These are phyloP conservation scores for Coemansia guatemalensis DNA, from an alignment of 192 early-diverging fungal genomes.

Conservation along the genomic window DNA sequence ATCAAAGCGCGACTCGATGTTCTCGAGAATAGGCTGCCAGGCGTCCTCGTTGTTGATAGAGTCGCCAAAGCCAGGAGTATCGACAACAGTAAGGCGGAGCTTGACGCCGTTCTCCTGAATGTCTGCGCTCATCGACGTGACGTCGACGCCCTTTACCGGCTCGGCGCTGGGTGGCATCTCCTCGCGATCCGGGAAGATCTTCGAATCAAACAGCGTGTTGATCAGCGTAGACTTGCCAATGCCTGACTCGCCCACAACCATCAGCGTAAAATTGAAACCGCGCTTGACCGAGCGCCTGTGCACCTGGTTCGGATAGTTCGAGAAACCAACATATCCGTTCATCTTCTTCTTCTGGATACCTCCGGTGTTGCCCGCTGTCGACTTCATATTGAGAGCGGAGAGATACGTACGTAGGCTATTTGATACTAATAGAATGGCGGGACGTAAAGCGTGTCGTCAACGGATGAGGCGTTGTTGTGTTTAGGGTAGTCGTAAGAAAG, in stretches of 20 bases:
- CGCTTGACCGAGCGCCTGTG: slow-evolving; percentile 91
- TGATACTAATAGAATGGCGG: background rate
- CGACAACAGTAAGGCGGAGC: slow-evolving; percentile 91
- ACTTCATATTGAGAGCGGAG: slow-evolving; percentile 29
- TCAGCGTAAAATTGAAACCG: slow-evolving; percentile 93
- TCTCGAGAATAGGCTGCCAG: slow-evolving; percentile 96
- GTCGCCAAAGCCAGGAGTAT: slow-evolving; percentile 98
- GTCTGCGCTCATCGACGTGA: slow-evolving; percentile 80
- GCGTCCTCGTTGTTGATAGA: slow-evolving; percentile 98
- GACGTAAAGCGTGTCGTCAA: slow-evolving; percentile 3
- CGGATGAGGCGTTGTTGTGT: background rate
- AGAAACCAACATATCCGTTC: slow-evolving; percentile 91
- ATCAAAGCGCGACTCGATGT: slow-evolving; percentile 95
- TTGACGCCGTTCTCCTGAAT: slow-evolving; percentile 97
- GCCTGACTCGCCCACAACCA: slow-evolving; percentile 96
- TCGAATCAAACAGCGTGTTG: slow-evolving; percentile 94
- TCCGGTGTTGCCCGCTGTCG: slow-evolving; percentile 41
- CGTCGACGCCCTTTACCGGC: slow-evolving; percentile 69
- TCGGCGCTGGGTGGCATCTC: slow-evolving; percentile 65
- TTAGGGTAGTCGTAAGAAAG: background rate
- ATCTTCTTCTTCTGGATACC: slow-evolving; percentile 59
- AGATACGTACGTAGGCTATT: background rate
- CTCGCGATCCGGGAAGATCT: slow-evolving; percentile 83
- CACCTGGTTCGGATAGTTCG: slow-evolving; percentile 93
- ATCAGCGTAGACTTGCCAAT: slow-evolving; percentile 97